Conservation (phyloP, 441 rosid genomes). For the Corymbia calophylla region DNA sequence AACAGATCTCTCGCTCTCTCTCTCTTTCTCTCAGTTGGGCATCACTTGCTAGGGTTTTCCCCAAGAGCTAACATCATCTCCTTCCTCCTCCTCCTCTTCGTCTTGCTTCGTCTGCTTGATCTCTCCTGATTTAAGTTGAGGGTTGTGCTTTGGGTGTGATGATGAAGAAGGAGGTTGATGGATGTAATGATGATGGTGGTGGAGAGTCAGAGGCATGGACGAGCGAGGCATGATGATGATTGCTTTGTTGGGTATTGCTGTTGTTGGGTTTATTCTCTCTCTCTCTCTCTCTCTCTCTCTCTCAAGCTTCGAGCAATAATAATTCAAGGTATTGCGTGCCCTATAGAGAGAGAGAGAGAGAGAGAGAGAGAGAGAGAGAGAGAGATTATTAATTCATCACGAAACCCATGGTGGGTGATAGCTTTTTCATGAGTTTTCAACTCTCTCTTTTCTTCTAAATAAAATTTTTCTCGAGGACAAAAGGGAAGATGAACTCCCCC, state of each 20-base stretch:
- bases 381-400: constrained; percentile 11
- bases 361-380: not conserved
- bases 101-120: not conserved
- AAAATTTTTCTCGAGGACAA: not conserved
- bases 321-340: constrained; percentile 32
- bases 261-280: not conserved
- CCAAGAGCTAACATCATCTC: not conserved
- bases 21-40: not conserved
- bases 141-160: not conserved
- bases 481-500: not conserved
- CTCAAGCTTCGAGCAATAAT: constrained; percentile 19
- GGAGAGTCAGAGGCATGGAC: constrained; percentile 30
- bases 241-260: constrained; percentile 22
- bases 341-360: not conserved
- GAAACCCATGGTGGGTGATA: constrained; percentile 17
- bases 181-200: constrained; percentile 44
- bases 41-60: not conserved
- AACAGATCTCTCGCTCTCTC: not conserved
- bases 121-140: not conserved
- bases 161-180: constrained; percentile 5
- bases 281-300: constrained; percentile 3
- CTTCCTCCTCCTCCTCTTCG: not conserved
- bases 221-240: constrained; percentile 39
- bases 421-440: constrained; percentile 23
- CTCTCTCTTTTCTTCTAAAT: not conserved